Conservation (phyloP, 1,139 yeast species). For the Kodamaea fungicola region DNA sequence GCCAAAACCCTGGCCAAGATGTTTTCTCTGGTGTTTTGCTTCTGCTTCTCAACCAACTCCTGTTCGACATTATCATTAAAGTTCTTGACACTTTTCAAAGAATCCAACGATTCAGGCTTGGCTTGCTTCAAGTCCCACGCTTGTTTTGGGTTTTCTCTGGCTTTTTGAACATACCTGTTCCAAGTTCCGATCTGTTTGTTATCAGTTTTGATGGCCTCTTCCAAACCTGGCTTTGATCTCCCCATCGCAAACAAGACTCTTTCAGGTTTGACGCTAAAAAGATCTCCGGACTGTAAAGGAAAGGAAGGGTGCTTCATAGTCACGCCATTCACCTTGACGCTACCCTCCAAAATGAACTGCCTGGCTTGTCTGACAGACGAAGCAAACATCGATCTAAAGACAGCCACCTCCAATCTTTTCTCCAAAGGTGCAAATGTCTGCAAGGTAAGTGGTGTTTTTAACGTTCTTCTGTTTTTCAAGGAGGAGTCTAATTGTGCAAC, state of each 20-base stretch:
- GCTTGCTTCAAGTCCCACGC: slow-evolving; percentile 54
- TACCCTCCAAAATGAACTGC: slow-evolving; percentile 77
- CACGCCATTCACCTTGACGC: slow-evolving; percentile 83
- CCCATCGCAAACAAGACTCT: slow-evolving; percentile 86
- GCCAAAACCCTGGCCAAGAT: slow-evolving; percentile 42
- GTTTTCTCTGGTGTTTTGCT: slow-evolving; percentile 39
- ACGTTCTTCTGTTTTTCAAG: slow-evolving; percentile 49
- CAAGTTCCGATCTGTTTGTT: slow-evolving; percentile 68
- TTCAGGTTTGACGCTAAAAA: slow-evolving; percentile 81
- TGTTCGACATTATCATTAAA: slow-evolving; percentile 27
- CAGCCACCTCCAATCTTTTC: slow-evolving; percentile 82
- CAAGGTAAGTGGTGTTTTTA: slow-evolving; percentile 71
- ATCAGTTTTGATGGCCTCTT: slow-evolving; percentile 65
- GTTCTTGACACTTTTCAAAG: slow-evolving; percentile 15
- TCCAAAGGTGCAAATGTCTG: slow-evolving; percentile 90
- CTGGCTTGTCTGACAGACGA: slow-evolving; percentile 93
- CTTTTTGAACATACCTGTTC: slow-evolving; percentile 65
- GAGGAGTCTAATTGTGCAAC: slow-evolving; percentile 85
- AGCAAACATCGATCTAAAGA: slow-evolving; percentile 91
- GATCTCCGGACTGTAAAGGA: slow-evolving; percentile 78
- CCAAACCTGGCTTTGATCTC: slow-evolving; percentile 71
- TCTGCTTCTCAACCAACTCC: slow-evolving; percentile 38
- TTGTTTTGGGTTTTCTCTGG: slow-evolving; percentile 55
- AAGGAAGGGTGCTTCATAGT: slow-evolving; percentile 76
- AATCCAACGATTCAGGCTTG: slow-evolving; percentile 39